These are phyloP conservation scores for Kazachstania bromeliacearum DNA, from an alignment of 805 yeast species.

Conservation along the genomic window DNA sequence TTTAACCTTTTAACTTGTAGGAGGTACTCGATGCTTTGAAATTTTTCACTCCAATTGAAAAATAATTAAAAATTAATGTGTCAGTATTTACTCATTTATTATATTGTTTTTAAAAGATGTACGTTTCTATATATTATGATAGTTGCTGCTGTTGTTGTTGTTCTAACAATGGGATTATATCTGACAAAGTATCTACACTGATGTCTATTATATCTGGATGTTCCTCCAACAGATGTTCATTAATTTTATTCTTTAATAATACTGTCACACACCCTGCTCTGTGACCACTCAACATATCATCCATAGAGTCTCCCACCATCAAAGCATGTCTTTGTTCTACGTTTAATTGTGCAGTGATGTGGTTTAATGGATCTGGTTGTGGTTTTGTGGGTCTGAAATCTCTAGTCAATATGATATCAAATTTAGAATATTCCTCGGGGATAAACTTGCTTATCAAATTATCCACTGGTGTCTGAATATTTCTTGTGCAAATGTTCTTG, in stretches of 20 bases:
- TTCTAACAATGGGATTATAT: constrained; percentile 20
- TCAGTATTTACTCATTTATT: too few relatives aligned
- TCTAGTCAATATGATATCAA: constrained; percentile 52
- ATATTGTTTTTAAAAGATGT: too few relatives aligned
- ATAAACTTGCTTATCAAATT: constrained; percentile 40
- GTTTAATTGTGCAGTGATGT: constrained; percentile 44
- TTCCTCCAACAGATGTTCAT: constrained; percentile 34
- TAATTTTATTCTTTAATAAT: constrained; percentile 43
- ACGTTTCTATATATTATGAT: too few relatives aligned
- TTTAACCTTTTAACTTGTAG: too few relatives aligned
- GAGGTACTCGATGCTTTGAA: too few relatives aligned
- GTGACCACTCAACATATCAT: constrained; percentile 57
- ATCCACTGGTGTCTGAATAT: constrained; percentile 43
- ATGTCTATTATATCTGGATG: constrained; percentile 23
- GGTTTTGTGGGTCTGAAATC: constrained; percentile 64
- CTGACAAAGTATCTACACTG: constrained; percentile 13
- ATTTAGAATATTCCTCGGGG: constrained; percentile 27
- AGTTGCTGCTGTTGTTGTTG: too few relatives aligned
- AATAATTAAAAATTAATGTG: too few relatives aligned
- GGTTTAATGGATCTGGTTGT: constrained; percentile 49
- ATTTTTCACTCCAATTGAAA: too few relatives aligned
- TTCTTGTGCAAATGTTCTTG: constrained; percentile 57
- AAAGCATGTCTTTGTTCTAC: constrained; percentile 38
- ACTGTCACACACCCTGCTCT: constrained; percentile 55
- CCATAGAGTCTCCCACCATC: constrained; percentile 70